Percentiles rank a stretch among this genome's conserved stretches.
Conservation (phyloP, 164 flowering plant genomes). For the Nymphaea colorata region DNA sequence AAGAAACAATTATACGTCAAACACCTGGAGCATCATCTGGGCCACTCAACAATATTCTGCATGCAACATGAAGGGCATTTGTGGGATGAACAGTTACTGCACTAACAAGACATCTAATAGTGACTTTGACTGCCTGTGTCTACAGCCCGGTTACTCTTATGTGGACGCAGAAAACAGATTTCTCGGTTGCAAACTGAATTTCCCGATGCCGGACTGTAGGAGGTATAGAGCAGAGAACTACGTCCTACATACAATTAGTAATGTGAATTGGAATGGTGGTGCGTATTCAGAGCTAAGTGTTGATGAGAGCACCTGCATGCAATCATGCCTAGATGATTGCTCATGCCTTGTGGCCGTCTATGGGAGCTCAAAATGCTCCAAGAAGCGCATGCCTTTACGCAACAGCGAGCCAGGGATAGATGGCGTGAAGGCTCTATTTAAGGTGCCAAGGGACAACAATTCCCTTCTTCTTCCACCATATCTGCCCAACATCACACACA, state of each 20-base stretch:
- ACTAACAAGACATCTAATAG: neutral
- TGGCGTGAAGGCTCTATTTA: too few species aligned
- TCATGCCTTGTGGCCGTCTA: conserved; percentile 30
- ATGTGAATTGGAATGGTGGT: conserved; percentile 23
- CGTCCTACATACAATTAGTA: conserved; percentile 7
- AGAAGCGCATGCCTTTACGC: conserved; percentile 25
- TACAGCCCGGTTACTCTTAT: conserved; percentile 1
- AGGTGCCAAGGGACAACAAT: neutral
- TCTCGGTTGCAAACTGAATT: conserved; percentile 7
- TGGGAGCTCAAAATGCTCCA: conserved; percentile 20
- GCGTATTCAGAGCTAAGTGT: neutral
- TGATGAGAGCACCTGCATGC: conserved; percentile 24
- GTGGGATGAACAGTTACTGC: conserved; percentile 1
- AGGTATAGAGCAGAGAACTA: conserved; percentile 2
- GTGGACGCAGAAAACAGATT: neutral
- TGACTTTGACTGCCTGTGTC: conserved; percentile 9
- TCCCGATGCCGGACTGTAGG: neutral
- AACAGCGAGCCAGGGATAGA: conserved; percentile 13
- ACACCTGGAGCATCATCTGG: neutral
- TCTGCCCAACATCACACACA: neutral
- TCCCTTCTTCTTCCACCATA: too few species aligned
- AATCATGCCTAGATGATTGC: conserved; percentile 35
- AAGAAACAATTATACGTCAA: neutral
- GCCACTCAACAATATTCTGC: neutral
- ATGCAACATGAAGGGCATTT: neutral